Evolutionary conservation across 192 early-diverging fungal genomes (phyloP), one percentile per base, ranked within the genome.

Genomic region (Rhizoclosmatium globosum): DNA sequence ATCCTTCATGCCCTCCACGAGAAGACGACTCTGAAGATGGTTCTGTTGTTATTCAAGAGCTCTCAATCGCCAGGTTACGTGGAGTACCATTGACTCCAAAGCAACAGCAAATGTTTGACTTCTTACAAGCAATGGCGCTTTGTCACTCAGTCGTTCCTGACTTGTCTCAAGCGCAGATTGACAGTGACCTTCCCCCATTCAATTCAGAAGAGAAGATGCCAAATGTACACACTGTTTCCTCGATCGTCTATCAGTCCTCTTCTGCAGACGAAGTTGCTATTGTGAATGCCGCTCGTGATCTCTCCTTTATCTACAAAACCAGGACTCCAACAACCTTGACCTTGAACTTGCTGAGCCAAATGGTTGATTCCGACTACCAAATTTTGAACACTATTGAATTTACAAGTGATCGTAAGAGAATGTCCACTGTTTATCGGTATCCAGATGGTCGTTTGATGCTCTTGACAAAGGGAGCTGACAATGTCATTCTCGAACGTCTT

Each of bases 221-320:
- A 0, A 87, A 89, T 19, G 80, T 85, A 9, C 79, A 74, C 11
- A 75, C 65, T n/a, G n/a, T 61, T 45, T 17, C 31, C 4, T 64
- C 79, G 3, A 80, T 91, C 43, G 86, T 91, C n/a, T 96, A 96
- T 79, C 94, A 96, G 83, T 92, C 92, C 1, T 89, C 92, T 1
- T 95, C 93, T 13, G 94, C 95, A 13, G 95, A 96, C 75, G 95
- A 96, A 82, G 90, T 92, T 79, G 95, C 95, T 13, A 81, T 96
- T 58, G 93, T 94, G 2, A 90, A 88, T 0, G 94, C 93, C 17
- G 95, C 94, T 3, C 89, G 89, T 15, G 91, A 94, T 70, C 76
- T 96, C n/a, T 91, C 90, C 23, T 94, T 85, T 56, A 42, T 72
- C 0, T 71, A 86, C 47, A 77, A 80, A 19, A 59, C 56, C 45